phyloP scores from a whole-genome alignment of 805 yeast species.

The Hanseniaspora pseudoguilliermondii region DNA sequence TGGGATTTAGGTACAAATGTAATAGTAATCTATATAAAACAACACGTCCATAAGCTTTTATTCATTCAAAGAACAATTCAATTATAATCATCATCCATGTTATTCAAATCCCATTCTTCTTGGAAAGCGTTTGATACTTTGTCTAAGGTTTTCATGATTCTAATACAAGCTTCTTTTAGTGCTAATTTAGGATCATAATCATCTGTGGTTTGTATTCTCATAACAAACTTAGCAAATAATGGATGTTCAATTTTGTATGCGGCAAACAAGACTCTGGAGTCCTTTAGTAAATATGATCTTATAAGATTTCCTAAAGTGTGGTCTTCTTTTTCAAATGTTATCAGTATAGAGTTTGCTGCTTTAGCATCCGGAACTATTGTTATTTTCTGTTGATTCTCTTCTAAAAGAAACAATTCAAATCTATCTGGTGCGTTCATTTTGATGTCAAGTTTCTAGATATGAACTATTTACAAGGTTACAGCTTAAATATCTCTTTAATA shows the following conservation, averaged over 20 bases:
- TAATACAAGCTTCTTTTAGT: slow-evolving; percentile 74
- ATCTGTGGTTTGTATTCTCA: slow-evolving; percentile 92
- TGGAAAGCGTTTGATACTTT: slow-evolving; percentile 63
- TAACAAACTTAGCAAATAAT: slow-evolving; percentile 81
- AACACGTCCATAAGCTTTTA: not conserved
- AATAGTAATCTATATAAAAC: not conserved
- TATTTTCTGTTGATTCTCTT: slow-evolving; percentile 95
- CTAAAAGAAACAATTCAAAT: slow-evolving; percentile 87
- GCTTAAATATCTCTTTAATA: not conserved
- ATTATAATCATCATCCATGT: slow-evolving; percentile 38
- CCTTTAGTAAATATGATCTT: slow-evolving; percentile 73
- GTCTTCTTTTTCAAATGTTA: slow-evolving; percentile 92
- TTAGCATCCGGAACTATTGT: slow-evolving; percentile 85
- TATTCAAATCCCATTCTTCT: slow-evolving; percentile 86
- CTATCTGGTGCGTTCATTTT: slow-evolving; percentile 98
- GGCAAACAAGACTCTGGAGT: slow-evolving; percentile 82
- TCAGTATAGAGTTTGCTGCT: slow-evolving; percentile 86
- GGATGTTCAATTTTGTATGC: slow-evolving; percentile 99
- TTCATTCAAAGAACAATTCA: slow-evolving; percentile 14
- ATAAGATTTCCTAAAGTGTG: slow-evolving; percentile 89
- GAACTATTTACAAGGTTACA: not conserved
- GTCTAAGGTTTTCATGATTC: slow-evolving; percentile 67
- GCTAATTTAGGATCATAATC: slow-evolving; percentile 89
- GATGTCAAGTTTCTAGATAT: not conserved
- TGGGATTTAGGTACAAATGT: too few relatives aligned